Evolutionary conservation across 345 rosid species (phyloP).

Genomic region (Laguncularia racemosa): DNA sequence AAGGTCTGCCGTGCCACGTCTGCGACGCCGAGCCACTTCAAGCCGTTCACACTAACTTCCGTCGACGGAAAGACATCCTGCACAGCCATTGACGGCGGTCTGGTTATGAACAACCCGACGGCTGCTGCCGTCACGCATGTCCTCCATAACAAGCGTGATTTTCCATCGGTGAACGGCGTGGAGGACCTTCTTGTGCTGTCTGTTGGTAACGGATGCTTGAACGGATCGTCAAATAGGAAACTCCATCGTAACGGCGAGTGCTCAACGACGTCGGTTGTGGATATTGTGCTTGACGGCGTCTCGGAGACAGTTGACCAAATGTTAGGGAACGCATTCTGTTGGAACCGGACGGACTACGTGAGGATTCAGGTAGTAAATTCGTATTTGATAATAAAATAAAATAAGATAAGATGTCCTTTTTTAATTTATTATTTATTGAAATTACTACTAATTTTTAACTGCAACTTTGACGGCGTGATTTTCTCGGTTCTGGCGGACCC

Average conservation of each 20-base stretch:
- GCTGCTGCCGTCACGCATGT: constrained; percentile 94
- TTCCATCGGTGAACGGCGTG: constrained; percentile 74
- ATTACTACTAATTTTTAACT: constrained; percentile 9
- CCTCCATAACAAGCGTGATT: constrained; percentile 90
- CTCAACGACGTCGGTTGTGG: constrained; percentile 59
- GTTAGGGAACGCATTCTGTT: constrained; percentile 91
- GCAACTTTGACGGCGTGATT: too few relatives aligned
- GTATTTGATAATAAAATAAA: too few relatives aligned
- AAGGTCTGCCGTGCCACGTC: constrained; percentile 87
- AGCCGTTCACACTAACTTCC: constrained; percentile 60
- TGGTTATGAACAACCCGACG: constrained; percentile 97
- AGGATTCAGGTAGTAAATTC: constrained; percentile 66
- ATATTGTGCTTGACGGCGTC: constrained; percentile 78
- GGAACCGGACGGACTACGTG: constrained; percentile 90
- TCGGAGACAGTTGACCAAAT: constrained; percentile 94
- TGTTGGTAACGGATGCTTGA: constrained; percentile 62
- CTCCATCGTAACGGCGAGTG: constrained; percentile 48
- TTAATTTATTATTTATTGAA: neutral
- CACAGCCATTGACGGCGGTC: constrained; percentile 82
- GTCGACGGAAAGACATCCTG: constrained; percentile 78
- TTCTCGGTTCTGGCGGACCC: too few relatives aligned
- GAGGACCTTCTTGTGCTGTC: constrained; percentile 85
- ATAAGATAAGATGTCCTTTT: too few relatives aligned
- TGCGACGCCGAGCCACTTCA: constrained; percentile 78
- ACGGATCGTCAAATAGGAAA: constrained; percentile 22